Percentiles rank a stretch among this genome's conserved stretches.
Evolutionary conservation across 2,329 filamentous ascomycete species (phyloP).

Genomic region (Penicillium sp.): DNA sequence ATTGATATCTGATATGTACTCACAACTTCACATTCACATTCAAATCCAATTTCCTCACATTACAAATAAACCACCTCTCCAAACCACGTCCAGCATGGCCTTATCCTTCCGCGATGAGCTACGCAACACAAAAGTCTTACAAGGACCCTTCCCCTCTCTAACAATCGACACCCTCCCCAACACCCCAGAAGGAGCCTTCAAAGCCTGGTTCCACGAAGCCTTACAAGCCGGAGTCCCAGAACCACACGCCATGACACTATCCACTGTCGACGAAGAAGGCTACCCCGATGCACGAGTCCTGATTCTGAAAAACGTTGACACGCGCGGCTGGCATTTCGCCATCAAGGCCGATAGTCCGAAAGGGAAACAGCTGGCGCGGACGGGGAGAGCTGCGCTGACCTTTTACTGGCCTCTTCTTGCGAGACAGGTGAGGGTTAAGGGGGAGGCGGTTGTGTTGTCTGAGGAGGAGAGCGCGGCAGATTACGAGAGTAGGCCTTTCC

Average conservation of each 20-base stretch:
- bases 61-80: no score
- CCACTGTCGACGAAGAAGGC: conserved; percentile 18
- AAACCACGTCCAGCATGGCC: no score
- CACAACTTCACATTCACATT: no score
- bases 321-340: conserved; percentile 25
- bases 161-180: conserved; percentile 5
- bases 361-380: conserved; percentile 10
- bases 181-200: conserved; percentile 18
- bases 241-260: conserved; percentile 25
- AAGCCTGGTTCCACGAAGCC: conserved; percentile 17
- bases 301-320: conserved; percentile 23
- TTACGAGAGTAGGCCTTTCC: conserved; percentile 11
- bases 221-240: conserved; percentile 11
- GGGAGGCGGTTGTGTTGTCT: conserved; percentile 5
- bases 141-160: conserved; percentile 8
- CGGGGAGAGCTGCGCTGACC: conserved; percentile 12
- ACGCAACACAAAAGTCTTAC: conserved; percentile 13
- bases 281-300: conserved; percentile 21
- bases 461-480: conserved; percentile 14
- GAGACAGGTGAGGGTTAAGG: conserved; percentile 19
- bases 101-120: conserved; percentile 10
- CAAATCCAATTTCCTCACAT: no score
- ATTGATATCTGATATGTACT: no score
- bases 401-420: conserved; percentile 24
- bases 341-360: conserved; percentile 21